Percentiles rank a stretch among this genome's conserved stretches.
Conservation (phyloP, 306 rosid species). For the Abrus pulchellus region DNA sequence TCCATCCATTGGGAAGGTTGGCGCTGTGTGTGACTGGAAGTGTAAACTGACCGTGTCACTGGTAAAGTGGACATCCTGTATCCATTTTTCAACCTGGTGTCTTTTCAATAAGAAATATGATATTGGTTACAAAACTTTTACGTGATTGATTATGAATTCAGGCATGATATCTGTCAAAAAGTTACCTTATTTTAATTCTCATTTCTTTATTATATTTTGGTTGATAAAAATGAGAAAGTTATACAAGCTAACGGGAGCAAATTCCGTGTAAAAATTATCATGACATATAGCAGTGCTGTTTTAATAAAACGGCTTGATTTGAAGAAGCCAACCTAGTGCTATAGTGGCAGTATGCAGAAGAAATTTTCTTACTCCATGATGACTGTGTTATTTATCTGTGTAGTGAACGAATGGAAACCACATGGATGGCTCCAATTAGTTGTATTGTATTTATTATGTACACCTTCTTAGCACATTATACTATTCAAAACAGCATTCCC, state of each 20-base stretch:
- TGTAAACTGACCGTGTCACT: neutral
- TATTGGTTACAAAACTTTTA: neutral
- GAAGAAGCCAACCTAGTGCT: slow-evolving; percentile 6
- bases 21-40: neutral
- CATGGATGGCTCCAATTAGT: neutral
- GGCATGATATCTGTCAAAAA: neutral
- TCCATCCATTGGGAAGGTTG: slow-evolving; percentile 19
- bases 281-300: neutral
- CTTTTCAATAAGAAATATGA: neutral
- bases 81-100: neutral
- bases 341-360: slow-evolving; percentile 3
- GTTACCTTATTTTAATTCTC: neutral
- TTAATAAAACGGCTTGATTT: neutral
- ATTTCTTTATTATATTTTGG: neutral
- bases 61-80: neutral
- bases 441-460: neutral
- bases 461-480: neutral
- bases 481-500: slow-evolving; percentile 5
- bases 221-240: neutral
- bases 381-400: slow-evolving; percentile 9
- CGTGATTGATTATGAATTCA: neutral
- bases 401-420: neutral
- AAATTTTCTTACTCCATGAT: slow-evolving; percentile 19
- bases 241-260: neutral
- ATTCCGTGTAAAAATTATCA: neutral